Conservation (phyloP, 2,329 filamentous ascomycete species). For the Helotiales sp. region DNA sequence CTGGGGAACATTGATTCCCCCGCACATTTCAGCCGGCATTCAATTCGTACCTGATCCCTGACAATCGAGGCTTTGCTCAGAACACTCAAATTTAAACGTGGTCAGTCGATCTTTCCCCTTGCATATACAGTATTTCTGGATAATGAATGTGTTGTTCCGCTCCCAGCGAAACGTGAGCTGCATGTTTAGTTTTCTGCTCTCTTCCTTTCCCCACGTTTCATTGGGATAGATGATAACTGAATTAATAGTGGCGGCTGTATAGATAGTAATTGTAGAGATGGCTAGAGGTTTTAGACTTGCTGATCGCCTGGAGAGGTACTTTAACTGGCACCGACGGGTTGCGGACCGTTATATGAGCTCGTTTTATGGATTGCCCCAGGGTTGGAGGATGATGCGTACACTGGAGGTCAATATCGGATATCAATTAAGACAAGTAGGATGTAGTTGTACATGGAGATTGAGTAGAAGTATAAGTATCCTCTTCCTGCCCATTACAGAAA, state of each 20-base stretch:
- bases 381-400: not conserved
- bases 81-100: not conserved
- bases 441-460: not conserved
- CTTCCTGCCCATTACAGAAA: not conserved
- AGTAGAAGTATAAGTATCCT: not conserved
- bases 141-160: constrained; percentile 4
- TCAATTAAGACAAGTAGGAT: not conserved
- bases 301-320: not conserved
- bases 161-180: not conserved
- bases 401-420: not conserved
- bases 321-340: not conserved
- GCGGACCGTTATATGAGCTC: not conserved
- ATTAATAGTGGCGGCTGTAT: not conserved
- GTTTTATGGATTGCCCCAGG: not conserved
- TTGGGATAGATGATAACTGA: not conserved
- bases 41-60: not conserved
- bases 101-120: not conserved
- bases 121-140: not conserved
- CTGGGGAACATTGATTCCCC: not conserved
- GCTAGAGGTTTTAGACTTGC: not conserved
- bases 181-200: not conserved
- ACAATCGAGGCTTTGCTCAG: not conserved
- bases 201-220: not conserved
- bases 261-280: not conserved
- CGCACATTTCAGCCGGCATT: not conserved